Base-by-base conservation (phyloP, 2,329 filamentous ascomycete species). In the Trematosphaeria pertusa region DNA sequence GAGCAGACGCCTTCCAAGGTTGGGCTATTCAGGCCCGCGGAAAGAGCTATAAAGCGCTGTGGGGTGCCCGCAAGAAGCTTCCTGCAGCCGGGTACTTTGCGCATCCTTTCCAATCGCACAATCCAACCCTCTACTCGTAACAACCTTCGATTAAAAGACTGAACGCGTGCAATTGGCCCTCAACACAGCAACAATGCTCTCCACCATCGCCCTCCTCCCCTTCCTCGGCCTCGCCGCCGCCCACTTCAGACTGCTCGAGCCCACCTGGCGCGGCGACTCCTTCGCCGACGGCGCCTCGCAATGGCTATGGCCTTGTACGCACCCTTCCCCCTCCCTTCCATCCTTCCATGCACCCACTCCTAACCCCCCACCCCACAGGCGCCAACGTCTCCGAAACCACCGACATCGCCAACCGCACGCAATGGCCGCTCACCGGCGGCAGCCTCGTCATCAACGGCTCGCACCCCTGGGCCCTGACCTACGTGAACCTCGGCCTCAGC, bases 401-500 rank as follows among this genome's bases (percentile, higher is more conserved):
- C 7, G 62, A 69, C 37, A 30, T 54, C 20, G 64, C 51, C 28
- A 78, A 77, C 63, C 76, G 76, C 48, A 78, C 77, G 4, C 50
- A 64, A 22, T 80, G 77, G 77, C 75, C 76, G 6, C 49, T 73
- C 3, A 65, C 69, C 9, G 75, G 76, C 35, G 77, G 76, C 43
- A 70, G 73, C 5, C 48, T 79, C 14, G 52, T 60, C 15, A 69
- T 78, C 58, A 67, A 69, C 28, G 73, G 72, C 20, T 59, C 62
- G 26, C 77, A 79, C 58, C 60, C 61, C 14, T 74, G 66, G 55
- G 75, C 76, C 2, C 68, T 77, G 20, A 78, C 77, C 2, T 75
- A 74, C 43, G 68, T 80, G 35, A 79, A 79, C 55, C 66, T 79
- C 3, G 77, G 73, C 5, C 56, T 79, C 33, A 76, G 67, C 43